Percentiles rank a stretch among this genome's conserved stretches.
Conservation (phyloP, 192 early-diverging fungal species). For the Haplosporangium gracile region DNA sequence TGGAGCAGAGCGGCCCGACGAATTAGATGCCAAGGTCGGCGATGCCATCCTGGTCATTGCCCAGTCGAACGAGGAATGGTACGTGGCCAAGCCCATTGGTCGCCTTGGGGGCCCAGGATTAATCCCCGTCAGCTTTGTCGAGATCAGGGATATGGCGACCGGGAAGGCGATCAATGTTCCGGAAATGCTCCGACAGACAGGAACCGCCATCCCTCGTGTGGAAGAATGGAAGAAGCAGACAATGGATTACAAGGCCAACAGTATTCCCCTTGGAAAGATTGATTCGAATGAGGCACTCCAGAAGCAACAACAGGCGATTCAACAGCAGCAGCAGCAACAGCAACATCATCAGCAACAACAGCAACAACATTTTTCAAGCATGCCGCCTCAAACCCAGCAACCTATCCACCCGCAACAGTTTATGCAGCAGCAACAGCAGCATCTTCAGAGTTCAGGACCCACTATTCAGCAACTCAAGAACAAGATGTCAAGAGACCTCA, state of each 20-base stretch:
- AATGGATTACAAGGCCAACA: slow-evolving; percentile 69
- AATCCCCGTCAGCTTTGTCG: slow-evolving; percentile 82
- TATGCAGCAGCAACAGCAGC: slow-evolving; percentile 34
- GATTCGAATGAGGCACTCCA: slow-evolving; percentile 59
- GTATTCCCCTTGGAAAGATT: slow-evolving; percentile 60
- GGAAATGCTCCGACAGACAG: slow-evolving; percentile 74
- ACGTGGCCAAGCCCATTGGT: slow-evolving; percentile 78
- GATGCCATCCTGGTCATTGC: slow-evolving; percentile 84
- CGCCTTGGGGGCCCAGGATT: slow-evolving; percentile 76
- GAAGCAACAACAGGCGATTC: slow-evolving; percentile 44
- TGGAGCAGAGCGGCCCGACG: slow-evolving; percentile 77
- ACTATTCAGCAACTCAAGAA: slow-evolving; percentile 55
- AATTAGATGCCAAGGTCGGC: slow-evolving; percentile 76
- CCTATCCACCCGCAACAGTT: slow-evolving; percentile 45
- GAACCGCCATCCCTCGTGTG: slow-evolving; percentile 70
- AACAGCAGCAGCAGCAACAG: slow-evolving; percentile 37
- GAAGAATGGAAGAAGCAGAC: slow-evolving; percentile 76
- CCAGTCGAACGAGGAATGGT: slow-evolving; percentile 84
- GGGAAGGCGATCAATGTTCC: slow-evolving; percentile 76
- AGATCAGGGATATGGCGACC: slow-evolving; percentile 77
- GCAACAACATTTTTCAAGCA: slow-evolving; percentile 23
- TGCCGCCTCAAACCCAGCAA: slow-evolving; percentile 12
- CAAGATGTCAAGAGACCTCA: slow-evolving; percentile 53
- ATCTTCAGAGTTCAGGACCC: slow-evolving; percentile 27
- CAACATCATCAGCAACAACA: slow-evolving; percentile 37